These are phyloP conservation scores for Fusarium tupiense DNA, from an alignment of 2,329 filamentous ascomycete genomes.

Conservation along the genomic window DNA sequence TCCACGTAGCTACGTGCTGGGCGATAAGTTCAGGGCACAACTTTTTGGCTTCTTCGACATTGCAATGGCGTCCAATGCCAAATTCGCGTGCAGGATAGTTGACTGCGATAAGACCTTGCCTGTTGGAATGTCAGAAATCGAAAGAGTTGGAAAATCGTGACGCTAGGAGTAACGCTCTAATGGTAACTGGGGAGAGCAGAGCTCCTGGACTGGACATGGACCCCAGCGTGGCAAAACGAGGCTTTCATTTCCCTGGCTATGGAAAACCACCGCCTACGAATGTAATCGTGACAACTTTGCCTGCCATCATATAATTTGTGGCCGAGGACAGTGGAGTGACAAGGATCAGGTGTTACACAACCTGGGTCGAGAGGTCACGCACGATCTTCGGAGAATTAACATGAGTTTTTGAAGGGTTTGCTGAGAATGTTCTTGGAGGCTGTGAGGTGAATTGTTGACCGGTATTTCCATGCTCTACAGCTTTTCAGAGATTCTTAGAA, in stretches of 20 bases:
- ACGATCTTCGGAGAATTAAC: neutral
- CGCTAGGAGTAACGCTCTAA: neutral
- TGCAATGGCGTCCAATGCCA: slow-evolving; percentile 83
- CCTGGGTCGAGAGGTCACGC: neutral
- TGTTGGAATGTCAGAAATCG: slow-evolving; percentile 45
- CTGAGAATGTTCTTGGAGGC: too few relatives aligned
- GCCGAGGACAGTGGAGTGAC: neutral
- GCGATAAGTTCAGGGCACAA: slow-evolving; percentile 84
- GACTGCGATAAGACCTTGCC: slow-evolving; percentile 93
- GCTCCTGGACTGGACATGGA: neutral
- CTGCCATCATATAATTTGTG: neutral
- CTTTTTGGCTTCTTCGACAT: slow-evolving; percentile 82
- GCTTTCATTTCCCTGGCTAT: neutral
- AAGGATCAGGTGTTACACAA: neutral
- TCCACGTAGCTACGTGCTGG: slow-evolving; percentile 95
- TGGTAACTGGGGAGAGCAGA: neutral
- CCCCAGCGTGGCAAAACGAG: neutral
- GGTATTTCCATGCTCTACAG: neutral
- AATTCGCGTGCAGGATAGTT: slow-evolving; percentile 91
- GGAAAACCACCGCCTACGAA: neutral
- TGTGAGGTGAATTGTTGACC: neutral
- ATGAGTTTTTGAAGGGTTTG: neutral
- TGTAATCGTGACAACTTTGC: slow-evolving; percentile 1
- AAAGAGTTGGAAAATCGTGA: neutral
- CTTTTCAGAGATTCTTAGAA: neutral